Evolutionary conservation across 768 basidiomycete genomes (phyloP), one percentile per base, ranked within the genome.

Genomic region (Rhodosporidiobolus sp.): DNA sequence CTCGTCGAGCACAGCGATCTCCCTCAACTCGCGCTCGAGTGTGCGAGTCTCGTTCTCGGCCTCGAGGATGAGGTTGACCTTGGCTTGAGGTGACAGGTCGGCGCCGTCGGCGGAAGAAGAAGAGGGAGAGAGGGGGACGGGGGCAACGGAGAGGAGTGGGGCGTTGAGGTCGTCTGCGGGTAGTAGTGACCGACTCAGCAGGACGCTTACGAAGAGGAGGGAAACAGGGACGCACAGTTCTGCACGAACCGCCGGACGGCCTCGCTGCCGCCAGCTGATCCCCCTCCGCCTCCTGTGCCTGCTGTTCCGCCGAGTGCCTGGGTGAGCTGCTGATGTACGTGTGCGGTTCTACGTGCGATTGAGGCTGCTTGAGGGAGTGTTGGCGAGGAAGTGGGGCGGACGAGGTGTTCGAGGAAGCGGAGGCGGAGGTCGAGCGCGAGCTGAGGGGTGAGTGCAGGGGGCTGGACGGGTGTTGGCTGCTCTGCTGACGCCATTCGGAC

Each of bases 391-490:
- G 38, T 16, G 24, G 54, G 38, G 34, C 48, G 34, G 59, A 78
- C 56, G 52, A 78, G 71, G 3, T 67, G 46, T 55, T 78, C 77
- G 69, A 78, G 73, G 64, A 76, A 72, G 34, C 73, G 62, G 30
- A 78, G 53, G 35, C 77, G 75, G 19, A 78, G 76, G 54, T 70
- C 69, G 48, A 77, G 63, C 1, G 77, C 66, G n/a, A 75, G 69
- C 0, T 35, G 8, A 0, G 72, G 69, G 2, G 70, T 69, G 35
- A 63, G 30, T 9, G 30, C 0, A 19, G 17, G 45, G 2, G 73
- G 68, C 24, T 54, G 45, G 12, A 45, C 30, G n/a, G 30, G 30
- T 3, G 34, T 24, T 32, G 22, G 48, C 2, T 16, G 38, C 30
- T 43, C 34, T 52, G 34, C 7, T 19, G 34, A 3, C 26, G n/a